phyloP scores from a whole-genome alignment of 805 yeast species.

The Zygosaccharomyces bailii region DNA sequence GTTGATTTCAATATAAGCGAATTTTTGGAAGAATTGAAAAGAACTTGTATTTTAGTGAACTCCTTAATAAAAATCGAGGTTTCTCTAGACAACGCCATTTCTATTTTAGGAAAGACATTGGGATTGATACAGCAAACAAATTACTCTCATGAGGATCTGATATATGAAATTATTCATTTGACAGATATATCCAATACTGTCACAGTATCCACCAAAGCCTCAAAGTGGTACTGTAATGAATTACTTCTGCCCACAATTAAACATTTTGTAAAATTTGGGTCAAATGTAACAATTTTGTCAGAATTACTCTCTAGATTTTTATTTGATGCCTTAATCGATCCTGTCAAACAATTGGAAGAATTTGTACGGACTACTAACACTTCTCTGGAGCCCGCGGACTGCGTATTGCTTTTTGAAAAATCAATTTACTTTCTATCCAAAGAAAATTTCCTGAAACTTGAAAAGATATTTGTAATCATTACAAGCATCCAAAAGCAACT shows the following conservation, averaged over 20 bases:
- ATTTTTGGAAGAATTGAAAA: slow-evolving; percentile 17
- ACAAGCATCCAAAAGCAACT: slow-evolving; percentile 38
- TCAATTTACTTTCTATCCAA: slow-evolving; percentile 26
- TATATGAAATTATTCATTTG: slow-evolving; percentile 22
- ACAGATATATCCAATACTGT: slow-evolving; percentile 21
- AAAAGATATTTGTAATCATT: slow-evolving; percentile 46
- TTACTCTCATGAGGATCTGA: slow-evolving; percentile 6
- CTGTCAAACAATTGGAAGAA: slow-evolving; percentile 19
- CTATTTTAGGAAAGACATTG: slow-evolving; percentile 23
- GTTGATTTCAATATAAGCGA: slow-evolving; percentile 10
- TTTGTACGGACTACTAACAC: slow-evolving; percentile 18
- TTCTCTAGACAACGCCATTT: slow-evolving; percentile 24
- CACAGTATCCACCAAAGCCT: slow-evolving; percentile 20
- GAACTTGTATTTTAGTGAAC: slow-evolving; percentile 24
- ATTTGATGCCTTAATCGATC: slow-evolving; percentile 19
- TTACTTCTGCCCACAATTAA: slow-evolving; percentile 24
- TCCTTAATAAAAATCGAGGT: slow-evolving; percentile 27
- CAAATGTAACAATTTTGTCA: slow-evolving; percentile 3
- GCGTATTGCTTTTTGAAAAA: slow-evolving; percentile 21
- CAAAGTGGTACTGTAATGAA: slow-evolving; percentile 21
- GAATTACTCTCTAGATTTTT: slow-evolving; percentile 12
- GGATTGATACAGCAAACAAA: slow-evolving; percentile 10
- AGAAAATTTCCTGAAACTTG: slow-evolving; percentile 37
- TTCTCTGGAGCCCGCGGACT: slow-evolving; percentile 12
- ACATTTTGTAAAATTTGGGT: slow-evolving; percentile 14